A percentile compares a stretch with the other conserved stretches of the same genome.
phyloP scores from a whole-genome alignment of 176 grass and related monocot genomes.

The Triticum dicoccoides region DNA sequence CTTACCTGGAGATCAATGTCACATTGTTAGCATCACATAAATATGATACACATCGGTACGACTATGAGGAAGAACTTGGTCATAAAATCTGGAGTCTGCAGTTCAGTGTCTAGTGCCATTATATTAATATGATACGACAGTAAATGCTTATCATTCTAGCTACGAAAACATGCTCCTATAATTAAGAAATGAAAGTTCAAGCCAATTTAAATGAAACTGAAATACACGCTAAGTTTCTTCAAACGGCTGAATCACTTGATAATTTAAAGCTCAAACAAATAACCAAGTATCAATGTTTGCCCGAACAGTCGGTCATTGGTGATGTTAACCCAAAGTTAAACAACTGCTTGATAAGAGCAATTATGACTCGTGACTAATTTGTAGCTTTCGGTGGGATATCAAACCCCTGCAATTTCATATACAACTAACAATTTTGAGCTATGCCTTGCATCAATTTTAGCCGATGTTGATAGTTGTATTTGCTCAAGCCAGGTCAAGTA shows the following conservation, averaged over 20 bases:
- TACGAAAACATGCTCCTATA: not conserved
- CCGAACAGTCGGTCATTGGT: not conserved
- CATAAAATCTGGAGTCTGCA: not conserved
- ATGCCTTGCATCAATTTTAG: not conserved
- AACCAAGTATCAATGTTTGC: not conserved
- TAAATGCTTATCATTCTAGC: not conserved
- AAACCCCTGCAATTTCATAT: not conserved
- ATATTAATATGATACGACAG: not conserved
- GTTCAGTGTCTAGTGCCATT: not conserved
- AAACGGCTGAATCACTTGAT: not conserved
- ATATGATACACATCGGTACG: not conserved
- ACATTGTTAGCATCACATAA: not conserved
- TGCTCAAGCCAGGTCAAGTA: not conserved
- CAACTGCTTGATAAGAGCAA: not conserved
- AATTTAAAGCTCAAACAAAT: not conserved
- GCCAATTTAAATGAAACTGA: not conserved
- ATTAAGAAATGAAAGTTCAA: not conserved
- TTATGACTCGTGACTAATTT: not conserved
- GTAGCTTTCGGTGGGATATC: not conserved
- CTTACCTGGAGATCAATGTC: conserved; percentile 17
- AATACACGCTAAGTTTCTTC: not conserved
- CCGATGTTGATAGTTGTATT: not conserved
- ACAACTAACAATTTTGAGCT: not conserved
- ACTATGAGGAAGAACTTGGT: not conserved
- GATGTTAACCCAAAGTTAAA: not conserved